phyloP scores from a whole-genome alignment of 371 early-diverging fungal species.

The Mortierella sp. region DNA sequence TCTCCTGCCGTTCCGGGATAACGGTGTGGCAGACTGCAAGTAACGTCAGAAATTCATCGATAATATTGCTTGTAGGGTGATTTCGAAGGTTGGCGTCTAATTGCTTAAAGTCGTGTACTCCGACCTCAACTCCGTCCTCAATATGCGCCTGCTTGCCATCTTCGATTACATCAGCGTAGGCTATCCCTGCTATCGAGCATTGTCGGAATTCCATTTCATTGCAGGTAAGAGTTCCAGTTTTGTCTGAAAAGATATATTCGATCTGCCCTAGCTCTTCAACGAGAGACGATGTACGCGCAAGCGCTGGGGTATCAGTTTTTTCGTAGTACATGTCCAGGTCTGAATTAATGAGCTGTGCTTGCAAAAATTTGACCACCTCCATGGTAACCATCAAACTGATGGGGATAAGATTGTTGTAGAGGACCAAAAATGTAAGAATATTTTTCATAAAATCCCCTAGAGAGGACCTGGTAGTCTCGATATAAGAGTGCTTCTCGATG shows the following conservation, averaged over 20 bases:
- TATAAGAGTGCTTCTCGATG: slow-evolving; percentile 55
- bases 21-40: slow-evolving; percentile 97
- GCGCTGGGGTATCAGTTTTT: slow-evolving; percentile 84
- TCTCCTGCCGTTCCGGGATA: slow-evolving; percentile 86
- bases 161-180: slow-evolving; percentile 84
- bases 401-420: slow-evolving; percentile 95
- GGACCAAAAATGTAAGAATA: slow-evolving; percentile 88
- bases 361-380: slow-evolving; percentile 91
- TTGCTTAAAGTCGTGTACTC: slow-evolving; percentile 77
- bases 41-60: slow-evolving; percentile 83
- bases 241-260: slow-evolving; percentile 90
- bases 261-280: slow-evolving; percentile 96
- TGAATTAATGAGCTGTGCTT: slow-evolving; percentile 82
- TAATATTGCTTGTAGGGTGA: slow-evolving; percentile 72
- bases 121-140: slow-evolving; percentile 72
- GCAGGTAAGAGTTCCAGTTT: slow-evolving; percentile 97
- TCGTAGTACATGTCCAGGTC: slow-evolving; percentile 93
- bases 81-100: slow-evolving; percentile 72
- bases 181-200: slow-evolving; percentile 83
- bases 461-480: slow-evolving; percentile 26
- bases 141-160: slow-evolving; percentile 76
- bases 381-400: slow-evolving; percentile 94
- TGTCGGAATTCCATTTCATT: slow-evolving; percentile 97
- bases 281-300: slow-evolving; percentile 90
- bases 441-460: slow-evolving; percentile 72